Conservation (phyloP, 441 rosid genomes). For the Adansonia madagascariensis region DNA sequence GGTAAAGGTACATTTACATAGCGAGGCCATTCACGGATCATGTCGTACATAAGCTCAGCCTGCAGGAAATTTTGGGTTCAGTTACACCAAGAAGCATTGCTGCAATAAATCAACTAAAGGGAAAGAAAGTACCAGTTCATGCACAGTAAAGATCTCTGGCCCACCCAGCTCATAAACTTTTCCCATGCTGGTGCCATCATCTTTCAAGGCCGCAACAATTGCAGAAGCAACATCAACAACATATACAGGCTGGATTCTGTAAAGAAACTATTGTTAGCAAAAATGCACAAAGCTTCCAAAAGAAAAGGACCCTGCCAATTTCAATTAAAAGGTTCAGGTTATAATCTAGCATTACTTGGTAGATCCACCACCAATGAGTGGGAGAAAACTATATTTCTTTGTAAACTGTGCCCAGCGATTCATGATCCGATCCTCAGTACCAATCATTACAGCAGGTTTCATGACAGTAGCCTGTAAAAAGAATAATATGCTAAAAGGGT, state of each 20-base stretch:
- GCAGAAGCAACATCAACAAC: constrained; percentile 97
- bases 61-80: constrained; percentile 46
- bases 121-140: constrained; percentile 69
- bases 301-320: neutral
- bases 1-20: constrained; percentile 89
- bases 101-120: constrained; percentile 26
- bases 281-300: neutral
- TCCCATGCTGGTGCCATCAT: constrained; percentile 95
- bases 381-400: constrained; percentile 78
- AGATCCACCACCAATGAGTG: constrained; percentile 88
- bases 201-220: constrained; percentile 81
- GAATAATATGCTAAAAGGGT: constrained; percentile 18
- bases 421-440: constrained; percentile 89
- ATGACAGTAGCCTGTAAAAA: constrained; percentile 82
- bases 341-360: constrained; percentile 52
- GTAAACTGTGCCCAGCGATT: constrained; percentile 84
- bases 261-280: neutral
- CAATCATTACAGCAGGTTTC: constrained; percentile 94
- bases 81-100: constrained; percentile 25
- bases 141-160: constrained; percentile 78
- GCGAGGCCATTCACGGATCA: constrained; percentile 89
- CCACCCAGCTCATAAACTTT: constrained; percentile 95
- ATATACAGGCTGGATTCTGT: constrained; percentile 94
- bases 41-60: constrained; percentile 89
- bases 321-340: constrained; percentile 15